Evolutionary conservation across 2,329 filamentous ascomycete genomes (phyloP).

Genomic region (Camptophora hylomeconis): DNA sequence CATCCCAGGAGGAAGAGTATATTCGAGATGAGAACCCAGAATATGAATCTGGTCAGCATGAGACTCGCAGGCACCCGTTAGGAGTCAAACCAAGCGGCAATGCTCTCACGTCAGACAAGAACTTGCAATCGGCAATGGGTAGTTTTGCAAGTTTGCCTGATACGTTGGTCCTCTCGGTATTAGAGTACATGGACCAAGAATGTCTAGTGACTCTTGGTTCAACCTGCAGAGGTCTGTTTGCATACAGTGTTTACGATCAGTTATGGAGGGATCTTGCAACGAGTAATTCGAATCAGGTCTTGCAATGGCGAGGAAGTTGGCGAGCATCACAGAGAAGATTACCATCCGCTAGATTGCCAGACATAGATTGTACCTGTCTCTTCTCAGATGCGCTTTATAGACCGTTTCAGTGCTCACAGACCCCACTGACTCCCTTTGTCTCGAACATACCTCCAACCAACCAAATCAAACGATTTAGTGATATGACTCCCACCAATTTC

Average conservation of each 20-base stretch:
- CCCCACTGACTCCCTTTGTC: constrained; percentile 53
- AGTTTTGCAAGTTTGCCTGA: constrained; percentile 59
- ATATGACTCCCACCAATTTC: constrained; percentile 63
- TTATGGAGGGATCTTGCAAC: constrained; percentile 79
- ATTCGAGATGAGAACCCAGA: too few relatives aligned
- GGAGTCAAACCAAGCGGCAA: constrained; percentile 82
- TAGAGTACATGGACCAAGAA: constrained; percentile 59
- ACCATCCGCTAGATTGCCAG: constrained; percentile 37
- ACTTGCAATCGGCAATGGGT: constrained; percentile 56
- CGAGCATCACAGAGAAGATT: constrained; percentile 61
- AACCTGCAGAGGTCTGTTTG: constrained; percentile 76
- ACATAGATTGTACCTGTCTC: constrained; percentile 60
- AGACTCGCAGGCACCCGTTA: constrained; percentile 65
- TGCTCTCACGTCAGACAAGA: constrained; percentile 51
- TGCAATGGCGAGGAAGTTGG: constrained; percentile 74
- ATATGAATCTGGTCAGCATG: too few relatives aligned
- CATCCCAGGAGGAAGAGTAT: too few relatives aligned
- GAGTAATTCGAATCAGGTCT: constrained; percentile 25
- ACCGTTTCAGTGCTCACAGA: constrained; percentile 78
- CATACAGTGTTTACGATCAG: constrained; percentile 72
- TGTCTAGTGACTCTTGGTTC: constrained; percentile 54
- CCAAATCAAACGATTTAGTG: constrained; percentile 54
- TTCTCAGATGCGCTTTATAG: constrained; percentile 85
- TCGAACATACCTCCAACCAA: constrained; percentile 61
- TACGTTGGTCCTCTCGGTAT: constrained; percentile 60